Base-by-base conservation (phyloP, 2,329 filamentous ascomycete species). In the Mycosphaerella sp. region DNA sequence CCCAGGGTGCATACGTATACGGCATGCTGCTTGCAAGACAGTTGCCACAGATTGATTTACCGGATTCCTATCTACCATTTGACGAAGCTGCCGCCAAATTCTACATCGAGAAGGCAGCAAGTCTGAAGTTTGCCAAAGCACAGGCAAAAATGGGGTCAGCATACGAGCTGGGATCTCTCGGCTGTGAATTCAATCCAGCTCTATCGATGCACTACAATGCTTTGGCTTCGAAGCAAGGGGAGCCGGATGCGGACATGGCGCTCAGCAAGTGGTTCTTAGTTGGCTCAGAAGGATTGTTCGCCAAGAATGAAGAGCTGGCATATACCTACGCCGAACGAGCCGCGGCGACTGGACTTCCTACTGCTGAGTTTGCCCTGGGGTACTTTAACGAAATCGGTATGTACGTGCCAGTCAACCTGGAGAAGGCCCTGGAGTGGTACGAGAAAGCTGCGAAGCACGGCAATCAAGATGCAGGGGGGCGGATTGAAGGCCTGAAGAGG, bases 191-290 rank as follows among this genome's bases (percentile, higher is more conserved):
- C 71, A 90, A 95, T 65, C 91, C 93, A 1, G 86, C 89, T 0
- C 80, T 95, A 54, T 97, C 92, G 1, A 74, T 98, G 51, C 93
- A 98, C 69, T 98, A 98, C 75, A 96, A 97, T 67, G 89, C 89
- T 38, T 79, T 98, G 32, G 92, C 93, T 21, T 87, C 93, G 10
- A 85, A 87, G 60, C 93, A 97, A 73, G 92, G 91, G 14, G 90
- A 97, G 65, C 79, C 90, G 0, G 93, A 98, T 69, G 93, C 92
- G 0, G 90, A 95, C 56, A 87, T 98, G 73, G 90, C 92, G 29
- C 90, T 98, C 57, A 97, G 92, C 72, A 93, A 95, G 72, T 98
- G 93, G 93, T 98, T 97, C 68, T 78, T 98, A 29, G 97, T 95
- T 66, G 93, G 93, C 2, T 91, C 93, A 61, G 92, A 97, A 62